Evolutionary conservation across 768 basidiomycete genomes (phyloP).

Genomic region (Sporobolomyces pararoseus): DNA sequence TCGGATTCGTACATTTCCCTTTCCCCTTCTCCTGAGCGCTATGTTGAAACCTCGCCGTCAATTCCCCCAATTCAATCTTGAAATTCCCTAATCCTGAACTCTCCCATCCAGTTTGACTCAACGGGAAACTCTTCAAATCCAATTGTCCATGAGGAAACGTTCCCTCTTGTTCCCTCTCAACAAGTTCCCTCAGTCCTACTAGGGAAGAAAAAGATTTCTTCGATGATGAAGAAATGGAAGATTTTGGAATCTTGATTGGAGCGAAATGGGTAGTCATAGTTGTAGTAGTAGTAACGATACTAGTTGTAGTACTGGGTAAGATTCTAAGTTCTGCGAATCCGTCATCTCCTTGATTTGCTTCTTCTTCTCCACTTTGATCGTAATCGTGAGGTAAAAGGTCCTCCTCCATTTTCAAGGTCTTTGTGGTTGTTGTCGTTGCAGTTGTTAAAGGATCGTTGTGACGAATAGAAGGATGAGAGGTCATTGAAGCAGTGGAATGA

Average conservation of each 20-base stretch:
- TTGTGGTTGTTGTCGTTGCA: too few relatives aligned
- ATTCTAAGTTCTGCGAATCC: constrained; percentile 30
- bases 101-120: constrained; percentile 25
- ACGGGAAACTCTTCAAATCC: constrained; percentile 34
- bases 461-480: too few relatives aligned
- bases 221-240: background rate
- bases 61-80: constrained; percentile 17
- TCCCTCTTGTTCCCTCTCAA: constrained; percentile 4
- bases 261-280: constrained; percentile 37
- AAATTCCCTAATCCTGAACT: constrained; percentile 1
- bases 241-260: constrained; percentile 33
- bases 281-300: constrained; percentile 37
- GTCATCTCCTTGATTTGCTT: too few relatives aligned
- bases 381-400: background rate
- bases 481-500: background rate
- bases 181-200: background rate
- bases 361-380: background rate
- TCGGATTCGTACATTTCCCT: background rate
- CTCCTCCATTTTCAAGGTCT: constrained; percentile 2
- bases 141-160: background rate
- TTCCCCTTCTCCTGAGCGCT: background rate
- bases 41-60: constrained; percentile 26
- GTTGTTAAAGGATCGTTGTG: too few relatives aligned
- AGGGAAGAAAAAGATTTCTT: background rate
- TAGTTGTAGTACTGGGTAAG: constrained; percentile 31